Conservation (phyloP, 2,329 filamentous ascomycete genomes). For the Colletotrichum euphorbiae region DNA sequence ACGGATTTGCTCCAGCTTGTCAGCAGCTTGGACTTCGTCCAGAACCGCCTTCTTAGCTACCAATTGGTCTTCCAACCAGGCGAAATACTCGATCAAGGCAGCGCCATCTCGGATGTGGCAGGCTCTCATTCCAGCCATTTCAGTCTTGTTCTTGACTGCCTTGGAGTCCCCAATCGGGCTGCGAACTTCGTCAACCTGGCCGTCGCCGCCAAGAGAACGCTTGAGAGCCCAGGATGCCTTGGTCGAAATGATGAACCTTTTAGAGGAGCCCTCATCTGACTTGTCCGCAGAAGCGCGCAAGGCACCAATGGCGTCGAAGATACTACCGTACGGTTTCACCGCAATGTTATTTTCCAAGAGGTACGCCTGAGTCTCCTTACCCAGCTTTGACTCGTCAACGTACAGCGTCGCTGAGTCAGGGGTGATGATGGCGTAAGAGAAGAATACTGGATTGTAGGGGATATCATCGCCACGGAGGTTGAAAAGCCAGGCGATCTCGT, state of each 20-base stretch:
- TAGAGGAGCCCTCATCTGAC: conserved; percentile 45
- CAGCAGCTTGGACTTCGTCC: conserved; percentile 91
- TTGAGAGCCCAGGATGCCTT: conserved; percentile 94
- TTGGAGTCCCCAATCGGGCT: conserved; percentile 93
- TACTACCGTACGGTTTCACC: conserved; percentile 83
- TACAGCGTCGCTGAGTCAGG: conserved; percentile 82
- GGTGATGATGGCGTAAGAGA: conserved; percentile 93
- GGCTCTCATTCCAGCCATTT: conserved; percentile 91
- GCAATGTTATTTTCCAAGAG: conserved; percentile 76
- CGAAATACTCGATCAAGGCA: conserved; percentile 91
- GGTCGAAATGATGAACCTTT: conserved; percentile 87
- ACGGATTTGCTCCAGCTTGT: conserved; percentile 85
- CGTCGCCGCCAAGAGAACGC: conserved; percentile 85
- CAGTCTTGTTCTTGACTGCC: conserved; percentile 91
- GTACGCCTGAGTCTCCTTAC: conserved; percentile 74
- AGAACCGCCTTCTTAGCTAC: conserved; percentile 77
- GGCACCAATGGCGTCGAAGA: conserved; percentile 81
- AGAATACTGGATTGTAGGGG: conserved; percentile 98
- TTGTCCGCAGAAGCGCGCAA: conserved; percentile 54
- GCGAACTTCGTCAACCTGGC: conserved; percentile 84
- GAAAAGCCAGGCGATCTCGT: conserved; percentile 99
- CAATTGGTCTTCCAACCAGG: conserved; percentile 94
- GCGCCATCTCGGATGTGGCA: conserved; percentile 96
- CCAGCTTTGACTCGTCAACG: conserved; percentile 83
- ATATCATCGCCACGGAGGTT: conserved; percentile 96